phyloP scores from a whole-genome alignment of 148 eudicot species.

The Persicaria tinctoria region DNA sequence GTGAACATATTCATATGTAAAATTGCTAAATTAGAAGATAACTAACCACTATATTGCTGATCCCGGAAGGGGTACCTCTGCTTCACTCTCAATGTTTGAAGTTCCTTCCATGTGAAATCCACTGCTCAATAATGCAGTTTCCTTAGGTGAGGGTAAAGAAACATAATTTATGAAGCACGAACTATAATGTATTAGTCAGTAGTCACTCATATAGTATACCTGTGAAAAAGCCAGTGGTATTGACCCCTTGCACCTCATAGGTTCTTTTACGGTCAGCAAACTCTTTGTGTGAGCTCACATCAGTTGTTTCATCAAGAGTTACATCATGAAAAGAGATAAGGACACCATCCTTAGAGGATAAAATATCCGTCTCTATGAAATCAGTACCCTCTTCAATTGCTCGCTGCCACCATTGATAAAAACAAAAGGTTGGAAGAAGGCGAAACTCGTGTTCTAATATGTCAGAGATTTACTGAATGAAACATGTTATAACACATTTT shows the following conservation, averaged over 20 bases:
- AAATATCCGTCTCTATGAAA: slow-evolving; percentile 81
- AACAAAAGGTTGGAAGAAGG: too few relatives aligned
- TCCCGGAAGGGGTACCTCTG: slow-evolving; percentile 80
- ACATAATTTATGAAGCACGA: not conserved
- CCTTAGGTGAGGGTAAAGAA: not conserved
- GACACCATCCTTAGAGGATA: slow-evolving; percentile 76
- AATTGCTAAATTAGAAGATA: not conserved
- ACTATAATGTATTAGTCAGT: not conserved
- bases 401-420: slow-evolving; percentile 40
- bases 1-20: too few relatives aligned
- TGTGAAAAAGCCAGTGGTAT: slow-evolving; percentile 63
- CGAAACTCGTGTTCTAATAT: too few relatives aligned
- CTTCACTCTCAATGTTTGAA: slow-evolving; percentile 64
- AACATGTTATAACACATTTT: too few relatives aligned
- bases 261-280: slow-evolving; percentile 73
- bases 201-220: slow-evolving; percentile 26
- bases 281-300: slow-evolving; percentile 61
- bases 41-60: slow-evolving; percentile 82
- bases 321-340: slow-evolving; percentile 83
- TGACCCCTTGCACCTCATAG: slow-evolving; percentile 70
- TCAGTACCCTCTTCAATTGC: slow-evolving; percentile 96
- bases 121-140: slow-evolving; percentile 30
- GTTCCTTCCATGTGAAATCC: slow-evolving; percentile 89
- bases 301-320: slow-evolving; percentile 62
- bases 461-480: too few relatives aligned